Base-by-base conservation (phyloP, 2,329 filamentous ascomycete species). In the Tolypocladium cylindrosporum region DNA sequence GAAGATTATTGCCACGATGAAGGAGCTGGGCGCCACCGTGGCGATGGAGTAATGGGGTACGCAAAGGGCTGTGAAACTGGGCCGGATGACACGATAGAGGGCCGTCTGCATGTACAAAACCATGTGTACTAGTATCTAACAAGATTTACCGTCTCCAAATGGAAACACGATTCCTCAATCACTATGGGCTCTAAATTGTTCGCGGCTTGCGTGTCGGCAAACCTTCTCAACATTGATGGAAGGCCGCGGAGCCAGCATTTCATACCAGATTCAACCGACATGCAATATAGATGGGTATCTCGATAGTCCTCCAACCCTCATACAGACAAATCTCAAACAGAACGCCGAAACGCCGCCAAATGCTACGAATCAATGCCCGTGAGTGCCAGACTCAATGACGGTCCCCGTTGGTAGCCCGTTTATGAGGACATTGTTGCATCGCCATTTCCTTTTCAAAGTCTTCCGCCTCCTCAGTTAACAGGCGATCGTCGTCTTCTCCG, bases 1-100 rank as follows among this genome's bases (percentile, higher is more conserved):
- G 83, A 99, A 99, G 87, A 97, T 99, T 70, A 85, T 99, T 60
- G 90, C 90, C 75, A 86, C 90, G 48, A 83, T 99, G 80, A 97
- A 97, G 85, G 92, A 84, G 65, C 79, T 99, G 61, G 94, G 94
- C 64, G 94, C 88, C 63, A 91, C 89, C 64, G 93, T 90, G 61
- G 78, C 83, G 63, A 94, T 99, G 90, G 94, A 99, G 75, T 97
- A 90, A 79, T 68, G 54, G 36, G 50, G 37, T 48, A 31, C 48
- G 41, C 48, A 19, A 24, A 8, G 31, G 48, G 39, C 31, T 27
- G 55, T 52, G 43, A 54, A 37, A 50, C 43, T 57, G 55, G 50
- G 56, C 64, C 63, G 63, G 55, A 65, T 67, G 64, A 65, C 64
- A 70, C 65, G 66, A 69, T 69, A 66, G 66, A 67, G 55, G 63